These are phyloP conservation scores for Podaxis pistillaris DNA, from an alignment of 768 basidiomycete genomes.

Conservation along the genomic window DNA sequence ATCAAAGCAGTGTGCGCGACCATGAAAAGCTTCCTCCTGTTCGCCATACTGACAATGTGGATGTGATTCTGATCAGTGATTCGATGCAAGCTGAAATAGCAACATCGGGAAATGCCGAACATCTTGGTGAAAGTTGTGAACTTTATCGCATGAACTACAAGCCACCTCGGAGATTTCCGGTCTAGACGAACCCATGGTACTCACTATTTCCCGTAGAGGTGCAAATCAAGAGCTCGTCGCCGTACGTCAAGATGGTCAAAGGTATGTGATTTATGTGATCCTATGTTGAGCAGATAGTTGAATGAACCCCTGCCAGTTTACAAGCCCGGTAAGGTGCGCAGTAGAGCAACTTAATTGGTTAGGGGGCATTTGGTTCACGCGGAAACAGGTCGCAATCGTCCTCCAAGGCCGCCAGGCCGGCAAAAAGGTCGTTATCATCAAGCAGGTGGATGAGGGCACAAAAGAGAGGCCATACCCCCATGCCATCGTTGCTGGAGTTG, in stretches of 20 bases:
- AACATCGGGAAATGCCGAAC: neutral
- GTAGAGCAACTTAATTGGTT: neutral
- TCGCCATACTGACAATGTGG: too few relatives aligned
- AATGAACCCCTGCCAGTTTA: conserved; percentile 55
- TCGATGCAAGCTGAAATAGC: neutral
- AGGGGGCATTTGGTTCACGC: neutral
- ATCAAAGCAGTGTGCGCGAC: too few relatives aligned
- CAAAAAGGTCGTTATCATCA: conserved; percentile 99
- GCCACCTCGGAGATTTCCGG: conserved; percentile 43
- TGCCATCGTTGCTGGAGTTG: conserved; percentile 97
- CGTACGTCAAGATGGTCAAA: conserved; percentile 56
- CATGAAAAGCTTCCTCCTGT: too few relatives aligned
- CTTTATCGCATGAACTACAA: conserved; percentile 38
- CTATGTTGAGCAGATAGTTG: conserved; percentile 11
- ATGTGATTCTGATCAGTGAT: too few relatives aligned
- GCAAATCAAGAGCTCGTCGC: conserved; percentile 42
- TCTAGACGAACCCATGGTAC: conserved; percentile 21
- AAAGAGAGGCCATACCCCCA: conserved; percentile 97
- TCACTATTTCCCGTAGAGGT: conserved; percentile 27
- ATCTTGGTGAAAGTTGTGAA: conserved; percentile 20
- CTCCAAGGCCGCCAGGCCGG: conserved; percentile 99
- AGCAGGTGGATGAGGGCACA: conserved; percentile 94
- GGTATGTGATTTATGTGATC: conserved; percentile 32
- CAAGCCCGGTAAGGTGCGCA: conserved; percentile 87
- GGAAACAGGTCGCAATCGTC: conserved; percentile 85